These are phyloP conservation scores for Podospora sp. DNA, from an alignment of 495 filamentous ascomycete genomes.

Conservation along the genomic window DNA sequence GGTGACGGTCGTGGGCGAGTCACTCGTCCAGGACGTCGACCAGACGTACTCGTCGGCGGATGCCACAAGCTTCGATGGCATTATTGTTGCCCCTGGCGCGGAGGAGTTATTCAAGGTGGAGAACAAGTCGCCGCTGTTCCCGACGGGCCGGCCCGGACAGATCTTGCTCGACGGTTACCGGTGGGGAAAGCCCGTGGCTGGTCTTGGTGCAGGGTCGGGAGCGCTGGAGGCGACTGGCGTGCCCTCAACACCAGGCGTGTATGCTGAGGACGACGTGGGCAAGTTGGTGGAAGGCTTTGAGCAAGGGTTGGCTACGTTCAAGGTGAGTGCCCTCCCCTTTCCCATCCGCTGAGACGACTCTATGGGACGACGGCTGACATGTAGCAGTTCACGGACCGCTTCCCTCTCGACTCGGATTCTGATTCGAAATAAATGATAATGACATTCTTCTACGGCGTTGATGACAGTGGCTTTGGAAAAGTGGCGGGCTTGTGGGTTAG, in stretches of 20 bases:
- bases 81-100: constrained; percentile 63
- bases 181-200: constrained; percentile 74
- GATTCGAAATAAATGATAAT: not conserved
- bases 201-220: constrained; percentile 49
- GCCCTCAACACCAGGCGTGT: constrained; percentile 59
- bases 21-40: constrained; percentile 57
- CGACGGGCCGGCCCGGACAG: constrained; percentile 63
- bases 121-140: constrained; percentile 57
- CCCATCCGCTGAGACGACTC: not conserved
- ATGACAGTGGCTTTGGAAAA: not conserved
- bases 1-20: constrained; percentile 65
- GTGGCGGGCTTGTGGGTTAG: not conserved
- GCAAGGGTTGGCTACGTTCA: constrained; percentile 66
- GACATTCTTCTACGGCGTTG: not conserved
- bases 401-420: constrained; percentile 49
- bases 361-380: not conserved
- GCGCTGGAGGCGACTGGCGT: constrained; percentile 46
- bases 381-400: constrained; percentile 52
- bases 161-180: constrained; percentile 67
- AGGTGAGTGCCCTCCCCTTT: constrained; percentile 31
- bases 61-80: constrained; percentile 70
- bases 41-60: constrained; percentile 73
- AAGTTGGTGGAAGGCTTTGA: constrained; percentile 53
- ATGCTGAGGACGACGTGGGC: constrained; percentile 38
- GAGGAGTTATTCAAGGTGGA: constrained; percentile 53